Percentiles rank a stretch among this genome's conserved stretches.
Conservation (phyloP, 768 basidiomycete genomes). For the Phaeolepiota aurea region DNA sequence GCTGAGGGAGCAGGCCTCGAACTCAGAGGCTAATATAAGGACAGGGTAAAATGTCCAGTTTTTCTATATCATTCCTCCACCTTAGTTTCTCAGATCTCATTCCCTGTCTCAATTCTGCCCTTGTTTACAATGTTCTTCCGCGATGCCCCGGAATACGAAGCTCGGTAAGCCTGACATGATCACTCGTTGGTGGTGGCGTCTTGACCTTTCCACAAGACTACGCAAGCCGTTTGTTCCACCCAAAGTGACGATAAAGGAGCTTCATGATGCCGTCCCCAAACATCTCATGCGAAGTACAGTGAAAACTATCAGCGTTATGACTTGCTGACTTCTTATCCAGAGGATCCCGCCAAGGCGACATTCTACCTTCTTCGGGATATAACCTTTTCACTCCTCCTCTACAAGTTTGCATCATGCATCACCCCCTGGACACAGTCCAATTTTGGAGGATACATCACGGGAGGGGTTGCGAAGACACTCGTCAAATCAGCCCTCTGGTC, state of each 20-base stretch:
- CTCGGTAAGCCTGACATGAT: not conserved
- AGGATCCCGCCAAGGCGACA: slow-evolving; percentile 25
- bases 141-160: not conserved
- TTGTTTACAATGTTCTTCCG: not conserved
- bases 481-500: slow-evolving; percentile 32
- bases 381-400: slow-evolving; percentile 29
- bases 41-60: too few relatives aligned
- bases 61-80: too few relatives aligned
- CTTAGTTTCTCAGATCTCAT: not conserved
- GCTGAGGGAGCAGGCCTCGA: too few relatives aligned
- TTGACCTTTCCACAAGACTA: slow-evolving; percentile 22
- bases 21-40: too few relatives aligned
- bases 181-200: too few relatives aligned
- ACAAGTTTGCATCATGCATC: slow-evolving; percentile 35
- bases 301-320: too few relatives aligned
- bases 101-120: not conserved
- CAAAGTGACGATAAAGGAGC: slow-evolving; percentile 38
- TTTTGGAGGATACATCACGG: slow-evolving; percentile 27
- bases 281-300: slow-evolving; percentile 36
- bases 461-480: slow-evolving; percentile 18
- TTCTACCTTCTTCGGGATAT: slow-evolving; percentile 39
- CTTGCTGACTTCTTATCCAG: slow-evolving; percentile 14
- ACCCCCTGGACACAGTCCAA: slow-evolving; percentile 25
- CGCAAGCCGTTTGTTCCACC: slow-evolving; percentile 41
- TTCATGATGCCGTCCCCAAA: slow-evolving; percentile 52